A percentile compares a stretch with the other conserved stretches of the same genome.
Evolutionary conservation across 2,329 filamentous ascomycete species (phyloP).

Genomic region (Drechmeria coniospora): DNA sequence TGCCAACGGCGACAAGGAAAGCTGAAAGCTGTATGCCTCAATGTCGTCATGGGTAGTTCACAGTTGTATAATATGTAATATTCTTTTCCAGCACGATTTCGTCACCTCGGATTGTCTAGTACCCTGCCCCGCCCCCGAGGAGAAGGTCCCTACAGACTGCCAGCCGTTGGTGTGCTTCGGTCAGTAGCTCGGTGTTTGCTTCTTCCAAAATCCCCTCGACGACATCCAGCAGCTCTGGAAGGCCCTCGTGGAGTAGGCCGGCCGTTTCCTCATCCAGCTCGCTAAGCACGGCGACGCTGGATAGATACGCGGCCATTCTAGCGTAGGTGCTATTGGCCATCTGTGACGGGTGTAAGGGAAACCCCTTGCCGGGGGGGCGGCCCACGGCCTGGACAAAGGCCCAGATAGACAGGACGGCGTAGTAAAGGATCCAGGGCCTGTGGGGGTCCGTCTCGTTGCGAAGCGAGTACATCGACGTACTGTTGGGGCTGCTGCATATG

Average conservation of each 20-base stretch:
- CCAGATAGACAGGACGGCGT: conserved; percentile 74
- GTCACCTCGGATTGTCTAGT: too few relatives aligned
- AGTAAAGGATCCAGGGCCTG: conserved; percentile 81
- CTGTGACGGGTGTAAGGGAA: conserved; percentile 32
- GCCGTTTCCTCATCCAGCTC: conserved; percentile 54
- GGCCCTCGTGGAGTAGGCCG: conserved; percentile 44
- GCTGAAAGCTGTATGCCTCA: too few relatives aligned
- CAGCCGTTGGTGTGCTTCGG: conserved; percentile 60
- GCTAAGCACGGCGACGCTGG: conserved; percentile 52
- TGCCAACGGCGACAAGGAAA: too few relatives aligned
- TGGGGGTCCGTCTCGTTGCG: conserved; percentile 70
- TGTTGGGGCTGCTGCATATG: conserved; percentile 7
- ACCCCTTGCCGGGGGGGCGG: conserved; percentile 29
- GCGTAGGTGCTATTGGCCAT: conserved; percentile 15
- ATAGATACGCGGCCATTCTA: conserved; percentile 28
- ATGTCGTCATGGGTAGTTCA: background rate
- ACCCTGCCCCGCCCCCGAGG: conserved; percentile 6
- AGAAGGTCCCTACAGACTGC: conserved; percentile 37
- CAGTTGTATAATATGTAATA: too few relatives aligned
- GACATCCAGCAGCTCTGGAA: conserved; percentile 29
- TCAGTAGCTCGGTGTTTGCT: conserved; percentile 50
- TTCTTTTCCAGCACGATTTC: too few relatives aligned
- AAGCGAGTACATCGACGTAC: conserved; percentile 45
- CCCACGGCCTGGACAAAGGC: conserved; percentile 71
- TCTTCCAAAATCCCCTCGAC: conserved; percentile 26